A percentile compares a stretch with the other conserved stretches of the same genome.
These are phyloP conservation scores for Rosa chinensis DNA, from an alignment of 306 rosid species.

Conservation along the genomic window DNA sequence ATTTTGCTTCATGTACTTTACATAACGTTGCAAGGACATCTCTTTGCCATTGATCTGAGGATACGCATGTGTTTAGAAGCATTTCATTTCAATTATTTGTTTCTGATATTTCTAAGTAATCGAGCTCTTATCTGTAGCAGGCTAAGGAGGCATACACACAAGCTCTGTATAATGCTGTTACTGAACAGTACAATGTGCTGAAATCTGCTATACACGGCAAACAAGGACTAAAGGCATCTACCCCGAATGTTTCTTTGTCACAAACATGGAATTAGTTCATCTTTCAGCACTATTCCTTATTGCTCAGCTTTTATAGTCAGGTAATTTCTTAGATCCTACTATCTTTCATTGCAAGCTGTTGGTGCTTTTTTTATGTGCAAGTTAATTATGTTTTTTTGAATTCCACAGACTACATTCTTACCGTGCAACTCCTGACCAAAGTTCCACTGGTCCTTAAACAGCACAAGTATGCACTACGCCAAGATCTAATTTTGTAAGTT, in stretches of 20 bases:
- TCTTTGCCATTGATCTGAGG: background rate
- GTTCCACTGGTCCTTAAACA: conserved; percentile 12
- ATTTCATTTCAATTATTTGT: background rate
- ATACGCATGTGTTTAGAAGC: background rate
- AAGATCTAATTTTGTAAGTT: conserved; percentile 27
- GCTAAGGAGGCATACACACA: conserved; percentile 68
- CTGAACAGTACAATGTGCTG: conserved; percentile 76
- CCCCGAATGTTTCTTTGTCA: conserved; percentile 61
- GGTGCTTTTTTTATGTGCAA: background rate
- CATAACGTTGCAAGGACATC: background rate
- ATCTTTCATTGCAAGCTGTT: background rate
- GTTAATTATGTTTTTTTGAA: background rate
- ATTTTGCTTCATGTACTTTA: background rate
- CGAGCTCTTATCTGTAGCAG: conserved; percentile 46
- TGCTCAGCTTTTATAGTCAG: conserved; percentile 22
- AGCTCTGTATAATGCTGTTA: conserved; percentile 55
- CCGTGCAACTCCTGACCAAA: conserved; percentile 15
- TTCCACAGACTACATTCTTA: conserved; percentile 23
- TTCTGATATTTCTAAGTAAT: conserved; percentile 16
- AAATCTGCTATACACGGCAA: conserved; percentile 66
- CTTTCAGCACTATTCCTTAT: background rate
- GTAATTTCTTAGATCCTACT: conserved; percentile 8
- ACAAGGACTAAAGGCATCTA: conserved; percentile 70
- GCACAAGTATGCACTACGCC: conserved; percentile 23
- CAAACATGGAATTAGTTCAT: conserved; percentile 79